Evolutionary conservation across 1,139 yeast species (phyloP), one percentile per base, ranked within the genome.

Genomic region (Blastobotrys arbuscula): DNA sequence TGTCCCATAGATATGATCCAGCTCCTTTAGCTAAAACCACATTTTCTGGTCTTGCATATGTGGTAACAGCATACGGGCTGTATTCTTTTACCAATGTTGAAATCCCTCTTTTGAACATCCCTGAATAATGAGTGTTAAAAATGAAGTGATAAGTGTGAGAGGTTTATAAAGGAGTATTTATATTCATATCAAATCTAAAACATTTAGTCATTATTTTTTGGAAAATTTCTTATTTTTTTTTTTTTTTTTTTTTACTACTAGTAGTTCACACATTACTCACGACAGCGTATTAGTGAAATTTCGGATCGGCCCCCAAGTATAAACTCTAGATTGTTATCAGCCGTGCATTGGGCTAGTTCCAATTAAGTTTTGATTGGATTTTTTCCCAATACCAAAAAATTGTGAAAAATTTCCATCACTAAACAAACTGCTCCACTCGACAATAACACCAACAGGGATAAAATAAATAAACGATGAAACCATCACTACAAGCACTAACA

Each of bases 41-140:
- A 49, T 76, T 70, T 47, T 77, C 71, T n/a, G 96, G 96, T 53
- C 94, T 79, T 13, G 89, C 74, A 60, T 88, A 87, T 0, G 95
- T 86, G 9, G 95, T 82, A 3, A 84, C 94, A n/a, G 82, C 73
- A 64, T 73, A 84, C 9, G 82, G 82, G 39, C 76, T 68, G 50
- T 67, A 69, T 37, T 67, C 69, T 12, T 63, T 57, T 28, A 76
- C 61, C 50, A 67, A 71, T 43, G 67, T 67, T 15, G 45, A 48
- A 15, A 40, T 13, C 5, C 42, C 40, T 42, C 50, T 21, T 49
- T 35, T 28, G 6, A 39, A 35, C 45, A 34, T 36, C 18, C 2
- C 24, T 20, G 39, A 9, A 16, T 5, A 33, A 33, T 33, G 7
- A 8, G 36, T 33, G 36, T 6, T n/a, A 7, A 33, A 33, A 33